phyloP scores from a whole-genome alignment of 108 stramenopile species.

The Epithemia pelagica region DNA sequence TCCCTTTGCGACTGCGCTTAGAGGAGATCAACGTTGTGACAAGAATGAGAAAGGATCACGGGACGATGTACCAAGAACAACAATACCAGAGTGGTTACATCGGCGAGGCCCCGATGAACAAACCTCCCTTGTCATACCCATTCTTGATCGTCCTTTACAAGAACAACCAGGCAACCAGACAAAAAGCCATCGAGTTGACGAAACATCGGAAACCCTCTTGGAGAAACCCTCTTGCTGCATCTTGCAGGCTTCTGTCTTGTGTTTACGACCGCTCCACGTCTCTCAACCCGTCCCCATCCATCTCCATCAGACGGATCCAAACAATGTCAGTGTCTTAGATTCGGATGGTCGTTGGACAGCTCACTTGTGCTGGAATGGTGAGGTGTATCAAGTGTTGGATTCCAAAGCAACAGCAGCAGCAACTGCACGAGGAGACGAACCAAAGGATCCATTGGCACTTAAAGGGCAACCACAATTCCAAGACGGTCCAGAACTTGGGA shows the following conservation, averaged over 20 bases:
- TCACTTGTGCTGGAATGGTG: constrained; percentile 75
- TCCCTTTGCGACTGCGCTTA: not conserved
- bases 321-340: no score
- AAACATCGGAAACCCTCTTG: not conserved
- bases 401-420: not conserved
- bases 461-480: constrained; percentile 7
- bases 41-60: not conserved
- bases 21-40: not conserved
- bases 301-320: no score
- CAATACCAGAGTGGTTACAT: constrained; percentile 1
- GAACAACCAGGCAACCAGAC: not conserved
- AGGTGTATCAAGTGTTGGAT: constrained; percentile 39
- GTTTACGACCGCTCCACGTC: constrained; percentile 40
- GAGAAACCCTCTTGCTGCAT: no score
- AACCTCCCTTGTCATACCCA: not conserved
- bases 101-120: constrained; percentile 26
- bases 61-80: not conserved
- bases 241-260: constrained; percentile 56
- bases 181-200: not conserved
- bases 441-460: not conserved
- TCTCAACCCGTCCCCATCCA: constrained; percentile 42
- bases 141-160: not conserved
- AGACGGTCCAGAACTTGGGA: not conserved
- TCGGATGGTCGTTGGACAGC: not conserved
- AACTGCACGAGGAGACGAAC: not conserved